Base-by-base conservation (phyloP, 768 basidiomycete genomes). In the Panaeolus cyanescens region DNA sequence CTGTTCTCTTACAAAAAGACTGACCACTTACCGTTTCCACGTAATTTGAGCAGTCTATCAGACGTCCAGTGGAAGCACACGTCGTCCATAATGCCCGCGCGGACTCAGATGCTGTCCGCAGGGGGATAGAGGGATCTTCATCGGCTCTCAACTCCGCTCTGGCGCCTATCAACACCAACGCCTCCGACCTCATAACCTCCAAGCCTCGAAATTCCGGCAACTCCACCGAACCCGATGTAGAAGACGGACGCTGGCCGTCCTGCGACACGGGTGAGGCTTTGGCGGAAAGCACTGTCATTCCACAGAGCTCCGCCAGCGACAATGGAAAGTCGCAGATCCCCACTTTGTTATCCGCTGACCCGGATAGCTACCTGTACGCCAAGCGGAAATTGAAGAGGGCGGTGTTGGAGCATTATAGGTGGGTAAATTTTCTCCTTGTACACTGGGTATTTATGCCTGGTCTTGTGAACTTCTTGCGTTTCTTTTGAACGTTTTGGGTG, bases 361-460 rank as follows among this genome's bases (percentile, higher is more conserved):
- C 92, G 0, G 91, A 90, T 45, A 85, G 90, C 59, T 99, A 97
- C 74, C 78, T 86, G 37, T 78, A 85, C 37, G 95, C 96, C n/a
- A 93, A 91, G 76, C 88, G 87, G 71, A 87, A 86, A 68, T 80
- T 99, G 45, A 92, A 92, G 72, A 88, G 86, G 62, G 97, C 96
- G 1, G 82, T 92, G 0, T 66, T 88, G 55, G 94, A 96, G 68
- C 89, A 90, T 71, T 96, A 99, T 74, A 84, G 86, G 89, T 89
- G 65, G 34, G 75, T 68, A 17, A 37, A 22, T 42, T 45, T 55
- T 32, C 15, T 25, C 25, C 37, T 20, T 22, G 40, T 22, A 25
- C 12, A 15, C 15, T 12, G 25, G 25, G 10, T 50, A 50, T 50
- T 28, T 50, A 50, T 50, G 17, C 45, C 22, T n/a, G n/a, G n/a